phyloP scores from a whole-genome alignment of 2,329 filamentous ascomycete genomes.

The Phialemoniopsis sp. region DNA sequence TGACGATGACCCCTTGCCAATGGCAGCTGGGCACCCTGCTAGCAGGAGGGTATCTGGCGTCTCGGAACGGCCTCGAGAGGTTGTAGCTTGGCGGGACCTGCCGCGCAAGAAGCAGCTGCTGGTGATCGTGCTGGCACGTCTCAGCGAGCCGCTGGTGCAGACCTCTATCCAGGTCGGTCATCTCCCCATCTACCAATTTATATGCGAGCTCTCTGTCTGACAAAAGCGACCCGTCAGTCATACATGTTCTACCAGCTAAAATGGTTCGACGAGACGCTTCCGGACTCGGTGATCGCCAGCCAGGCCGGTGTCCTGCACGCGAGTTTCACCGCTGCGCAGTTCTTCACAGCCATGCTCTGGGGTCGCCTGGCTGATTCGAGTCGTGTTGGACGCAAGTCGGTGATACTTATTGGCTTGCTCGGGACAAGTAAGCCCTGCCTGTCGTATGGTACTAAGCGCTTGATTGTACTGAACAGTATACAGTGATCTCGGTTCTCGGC shows the following conservation, averaged over 20 bases:
- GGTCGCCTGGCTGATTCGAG: constrained; percentile 64
- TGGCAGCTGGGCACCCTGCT: too few relatives aligned
- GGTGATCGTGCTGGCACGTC: constrained; percentile 71
- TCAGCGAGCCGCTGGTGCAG: constrained; percentile 80
- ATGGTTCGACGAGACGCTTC: constrained; percentile 58
- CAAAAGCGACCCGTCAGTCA: constrained; percentile 35
- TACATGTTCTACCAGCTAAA: constrained; percentile 90
- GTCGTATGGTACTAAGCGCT: neutral
- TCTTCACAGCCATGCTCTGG: constrained; percentile 79
- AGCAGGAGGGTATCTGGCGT: too few relatives aligned
- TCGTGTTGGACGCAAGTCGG: constrained; percentile 67
- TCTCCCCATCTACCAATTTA: neutral
- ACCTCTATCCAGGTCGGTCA: constrained; percentile 55
- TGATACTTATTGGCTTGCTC: constrained; percentile 70
- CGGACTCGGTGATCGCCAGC: constrained; percentile 63
- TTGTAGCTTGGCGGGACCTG: constrained; percentile 66
- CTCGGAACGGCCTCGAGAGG: constrained; percentile 15
- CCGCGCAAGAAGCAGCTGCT: constrained; percentile 74
- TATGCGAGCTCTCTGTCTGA: neutral
- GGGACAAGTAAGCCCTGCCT: constrained; percentile 47
- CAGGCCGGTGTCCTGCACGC: constrained; percentile 77
- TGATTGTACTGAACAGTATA: neutral
- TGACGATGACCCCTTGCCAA: too few relatives aligned
- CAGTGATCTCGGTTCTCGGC: constrained; percentile 56
- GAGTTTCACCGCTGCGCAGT: constrained; percentile 78